Evolutionary conservation across 176 grass and related monocot species (phyloP).

Genomic region (Juncus inflexus): DNA sequence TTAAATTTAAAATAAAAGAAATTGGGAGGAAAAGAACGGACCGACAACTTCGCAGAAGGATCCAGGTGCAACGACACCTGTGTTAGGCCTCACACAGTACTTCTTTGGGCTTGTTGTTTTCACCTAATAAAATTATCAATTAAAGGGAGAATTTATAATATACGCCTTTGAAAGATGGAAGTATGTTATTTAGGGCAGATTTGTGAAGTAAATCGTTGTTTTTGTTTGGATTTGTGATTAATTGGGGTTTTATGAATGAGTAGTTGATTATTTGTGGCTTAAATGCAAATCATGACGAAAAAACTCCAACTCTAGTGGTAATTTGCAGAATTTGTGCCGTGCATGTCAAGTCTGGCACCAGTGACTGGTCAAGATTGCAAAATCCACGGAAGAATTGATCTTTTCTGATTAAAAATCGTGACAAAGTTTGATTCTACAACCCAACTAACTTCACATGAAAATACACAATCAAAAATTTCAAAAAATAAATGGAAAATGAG

Average conservation of each 20-base stretch:
- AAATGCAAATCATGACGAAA: too few relatives aligned
- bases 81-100: slow-evolving; percentile 41
- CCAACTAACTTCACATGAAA: background rate
- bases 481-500: background rate
- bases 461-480: background rate
- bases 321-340: too few relatives aligned
- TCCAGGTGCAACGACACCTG: slow-evolving; percentile 27
- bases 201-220: background rate
- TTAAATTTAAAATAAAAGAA: background rate
- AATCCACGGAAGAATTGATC: background rate
- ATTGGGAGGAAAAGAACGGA: slow-evolving; percentile 9
- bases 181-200: too few relatives aligned
- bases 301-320: too few relatives aligned
- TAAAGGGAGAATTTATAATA: background rate
- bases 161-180: too few relatives aligned
- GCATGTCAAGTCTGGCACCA: background rate
- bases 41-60: slow-evolving; percentile 36
- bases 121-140: slow-evolving; percentile 19
- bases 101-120: slow-evolving; percentile 40
- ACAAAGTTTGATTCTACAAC: background rate
- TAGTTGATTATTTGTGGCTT: too few relatives aligned
- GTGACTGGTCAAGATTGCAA: background rate
- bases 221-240: background rate
- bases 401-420: background rate
- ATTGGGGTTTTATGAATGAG: background rate